phyloP scores from a whole-genome alignment of 257 asterid species.

The Mentha longifolia region DNA sequence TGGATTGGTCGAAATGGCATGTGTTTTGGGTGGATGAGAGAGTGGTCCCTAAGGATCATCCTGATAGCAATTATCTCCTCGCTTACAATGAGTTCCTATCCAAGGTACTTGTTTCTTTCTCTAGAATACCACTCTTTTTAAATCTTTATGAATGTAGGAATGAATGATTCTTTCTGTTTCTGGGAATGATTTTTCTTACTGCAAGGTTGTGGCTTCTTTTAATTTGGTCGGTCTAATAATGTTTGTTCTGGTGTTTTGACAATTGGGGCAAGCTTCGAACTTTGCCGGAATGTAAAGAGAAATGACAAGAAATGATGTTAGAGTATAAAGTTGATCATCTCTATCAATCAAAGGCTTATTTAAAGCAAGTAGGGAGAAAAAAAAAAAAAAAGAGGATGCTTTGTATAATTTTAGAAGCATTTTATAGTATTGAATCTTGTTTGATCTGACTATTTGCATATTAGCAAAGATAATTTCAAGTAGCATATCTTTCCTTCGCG shows the following conservation, averaged over 20 bases:
- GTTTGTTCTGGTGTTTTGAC: conserved; percentile 10
- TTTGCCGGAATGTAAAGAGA: background rate
- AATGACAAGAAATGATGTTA: background rate
- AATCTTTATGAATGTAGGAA: background rate
- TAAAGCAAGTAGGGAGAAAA: background rate
- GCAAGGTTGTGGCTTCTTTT: background rate
- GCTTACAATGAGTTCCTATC: conserved; percentile 76
- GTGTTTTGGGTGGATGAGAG: conserved; percentile 95
- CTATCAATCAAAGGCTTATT: too few relatives aligned
- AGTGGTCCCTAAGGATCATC: conserved; percentile 89
- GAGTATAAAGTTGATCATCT: background rate
- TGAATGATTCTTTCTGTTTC: background rate
- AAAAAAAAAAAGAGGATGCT: background rate
- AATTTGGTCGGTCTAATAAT: background rate
- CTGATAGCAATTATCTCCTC: conserved; percentile 87
- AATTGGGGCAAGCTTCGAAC: background rate
- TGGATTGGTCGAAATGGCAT: conserved; percentile 93
- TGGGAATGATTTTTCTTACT: background rate
- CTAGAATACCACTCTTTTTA: background rate
- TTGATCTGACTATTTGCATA: background rate
- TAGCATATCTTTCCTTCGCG: background rate
- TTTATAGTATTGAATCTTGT: background rate
- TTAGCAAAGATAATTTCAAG: background rate
- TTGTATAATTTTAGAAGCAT: background rate
- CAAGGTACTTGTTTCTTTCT: conserved; percentile 50